These are phyloP conservation scores for Trypanosoma cruzi DNA, from an alignment of 208 protist species.

Conservation along the genomic window DNA sequence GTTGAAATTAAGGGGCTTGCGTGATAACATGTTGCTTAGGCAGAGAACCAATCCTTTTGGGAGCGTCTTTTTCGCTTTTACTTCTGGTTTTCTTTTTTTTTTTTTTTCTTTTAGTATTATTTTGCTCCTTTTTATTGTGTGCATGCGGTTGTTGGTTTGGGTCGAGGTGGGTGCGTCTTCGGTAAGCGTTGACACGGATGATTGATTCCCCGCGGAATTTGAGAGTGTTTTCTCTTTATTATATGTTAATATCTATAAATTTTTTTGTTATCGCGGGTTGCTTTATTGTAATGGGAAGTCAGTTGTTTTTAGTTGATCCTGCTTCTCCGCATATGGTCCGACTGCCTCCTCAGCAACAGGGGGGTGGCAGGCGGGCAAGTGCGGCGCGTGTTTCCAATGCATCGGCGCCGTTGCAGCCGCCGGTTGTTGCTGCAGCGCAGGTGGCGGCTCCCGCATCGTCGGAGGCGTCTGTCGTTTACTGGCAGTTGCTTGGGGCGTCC, in stretches of 20 bases:
- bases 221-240: background rate
- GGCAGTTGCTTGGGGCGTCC: conserved; percentile 45
- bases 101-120: background rate
- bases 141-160: background rate
- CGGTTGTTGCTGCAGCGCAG: background rate
- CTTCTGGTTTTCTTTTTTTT: conserved; percentile 4
- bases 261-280: background rate
- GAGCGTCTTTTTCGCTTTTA: too few relatives aligned
- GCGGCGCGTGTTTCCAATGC: background rate
- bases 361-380: background rate
- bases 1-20: too few relatives aligned
- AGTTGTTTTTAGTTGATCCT: background rate
- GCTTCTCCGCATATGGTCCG: conserved; percentile 8
- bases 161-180: background rate
- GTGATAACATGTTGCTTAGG: too few relatives aligned
- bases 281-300: background rate
- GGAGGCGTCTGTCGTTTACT: conserved; percentile 33
- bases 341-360: conserved; percentile 10
- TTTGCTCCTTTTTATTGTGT: background rate
- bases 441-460: background rate
- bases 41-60: too few relatives aligned
- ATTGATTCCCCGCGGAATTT: background rate
- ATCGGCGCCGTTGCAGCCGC: background rate
- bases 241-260: too few relatives aligned
- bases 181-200: background rate